Conservation (phyloP, 1,284 basidiomycete species). For the Flammula alnicola region DNA sequence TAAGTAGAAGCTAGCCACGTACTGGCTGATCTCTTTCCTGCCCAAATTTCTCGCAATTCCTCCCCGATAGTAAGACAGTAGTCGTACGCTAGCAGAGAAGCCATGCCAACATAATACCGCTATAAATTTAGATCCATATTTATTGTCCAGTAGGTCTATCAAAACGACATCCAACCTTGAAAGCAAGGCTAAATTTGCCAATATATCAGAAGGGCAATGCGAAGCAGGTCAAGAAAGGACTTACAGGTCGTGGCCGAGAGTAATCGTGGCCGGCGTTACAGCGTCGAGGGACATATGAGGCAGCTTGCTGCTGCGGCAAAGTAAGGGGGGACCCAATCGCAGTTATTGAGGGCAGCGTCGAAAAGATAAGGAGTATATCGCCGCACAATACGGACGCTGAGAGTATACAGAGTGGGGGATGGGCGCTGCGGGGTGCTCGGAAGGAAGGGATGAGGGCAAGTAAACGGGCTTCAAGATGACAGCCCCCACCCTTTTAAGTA, state of each 20-base stretch:
- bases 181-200: slow-evolving; percentile 11
- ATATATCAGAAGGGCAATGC: not conserved
- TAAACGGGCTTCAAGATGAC: too few relatives aligned
- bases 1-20: slow-evolving; percentile 2
- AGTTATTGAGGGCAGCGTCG: too few relatives aligned
- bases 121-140: slow-evolving; percentile 3
- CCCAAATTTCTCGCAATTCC: slow-evolving; percentile 31
- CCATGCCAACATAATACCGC: slow-evolving; percentile 29
- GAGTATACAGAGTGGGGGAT: too few relatives aligned
- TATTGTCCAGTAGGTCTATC: not conserved
- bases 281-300: too few relatives aligned
- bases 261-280: slow-evolving; percentile 16
- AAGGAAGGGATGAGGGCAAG: too few relatives aligned
- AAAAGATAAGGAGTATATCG: too few relatives aligned
- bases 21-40: slow-evolving; percentile 25
- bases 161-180: slow-evolving; percentile 8
- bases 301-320: too few relatives aligned
- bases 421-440: too few relatives aligned
- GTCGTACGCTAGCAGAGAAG: slow-evolving; percentile 30
- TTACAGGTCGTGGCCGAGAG: slow-evolving; percentile 17
- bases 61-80: slow-evolving; percentile 28
- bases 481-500: too few relatives aligned
- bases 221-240: not conserved
- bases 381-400: too few relatives aligned
- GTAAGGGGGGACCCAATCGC: too few relatives aligned